Percentiles rank a stretch among this genome's conserved stretches.
Conservation (phyloP, 192 early-diverging fungal genomes). For the Coemansia pectinata region DNA sequence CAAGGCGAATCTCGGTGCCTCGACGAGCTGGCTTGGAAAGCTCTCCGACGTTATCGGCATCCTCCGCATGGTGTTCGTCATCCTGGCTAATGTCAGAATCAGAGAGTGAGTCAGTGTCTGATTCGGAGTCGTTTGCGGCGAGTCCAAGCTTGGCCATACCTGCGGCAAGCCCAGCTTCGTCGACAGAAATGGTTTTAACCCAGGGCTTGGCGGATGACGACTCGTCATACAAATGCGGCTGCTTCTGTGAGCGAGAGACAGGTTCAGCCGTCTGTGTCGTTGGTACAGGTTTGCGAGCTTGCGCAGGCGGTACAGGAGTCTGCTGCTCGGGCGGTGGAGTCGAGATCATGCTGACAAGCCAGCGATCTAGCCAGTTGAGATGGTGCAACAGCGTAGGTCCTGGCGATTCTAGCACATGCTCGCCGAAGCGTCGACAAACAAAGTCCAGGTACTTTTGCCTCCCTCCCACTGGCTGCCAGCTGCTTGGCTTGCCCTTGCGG, state of each 20-base stretch:
- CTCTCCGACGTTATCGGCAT: not conserved
- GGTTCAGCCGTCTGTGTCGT: not conserved
- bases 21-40: conserved; percentile 55
- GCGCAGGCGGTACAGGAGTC: not conserved
- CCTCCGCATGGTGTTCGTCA: conserved; percentile 7
- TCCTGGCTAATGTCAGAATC: conserved; percentile 9
- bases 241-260: not conserved
- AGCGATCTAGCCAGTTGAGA: conserved; percentile 59
- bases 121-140: conserved; percentile 4
- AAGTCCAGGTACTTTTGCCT: conserved; percentile 20
- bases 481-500: conserved; percentile 38
- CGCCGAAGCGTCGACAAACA: conserved; percentile 21
- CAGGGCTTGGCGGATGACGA: conserved; percentile 23
- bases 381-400: conserved; percentile 40
- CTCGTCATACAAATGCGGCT: not conserved
- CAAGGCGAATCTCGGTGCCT: conserved; percentile 77
- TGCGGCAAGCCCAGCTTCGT: conserved; percentile 27
- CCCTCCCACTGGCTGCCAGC: conserved; percentile 27
- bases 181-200: conserved; percentile 31
- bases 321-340: conserved; percentile 10
- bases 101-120: not conserved
- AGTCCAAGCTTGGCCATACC: not conserved
- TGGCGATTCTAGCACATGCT: conserved; percentile 29
- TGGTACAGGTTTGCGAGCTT: not conserved
- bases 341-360: conserved; percentile 31